Percentiles rank a stretch among this genome's conserved stretches.
phyloP scores from a whole-genome alignment of 495 filamentous ascomycete species.

The Jackrogersella minutella region DNA sequence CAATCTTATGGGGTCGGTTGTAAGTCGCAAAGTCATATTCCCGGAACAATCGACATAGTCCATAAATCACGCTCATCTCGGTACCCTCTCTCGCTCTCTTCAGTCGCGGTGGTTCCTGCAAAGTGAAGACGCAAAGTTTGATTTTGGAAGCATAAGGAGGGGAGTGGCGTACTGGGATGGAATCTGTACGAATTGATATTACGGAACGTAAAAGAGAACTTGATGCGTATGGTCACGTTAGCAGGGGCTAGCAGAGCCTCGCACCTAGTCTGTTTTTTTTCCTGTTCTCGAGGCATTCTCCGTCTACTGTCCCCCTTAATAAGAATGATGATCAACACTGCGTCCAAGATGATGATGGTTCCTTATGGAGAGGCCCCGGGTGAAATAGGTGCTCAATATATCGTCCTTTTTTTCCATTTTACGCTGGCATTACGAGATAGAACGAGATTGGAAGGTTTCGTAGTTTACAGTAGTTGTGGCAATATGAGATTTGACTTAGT shows the following conservation, averaged over 20 bases:
- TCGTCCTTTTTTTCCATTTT: constrained; percentile 25
- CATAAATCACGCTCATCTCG: constrained; percentile 48
- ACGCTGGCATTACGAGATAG: constrained; percentile 39
- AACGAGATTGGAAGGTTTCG: constrained; percentile 41
- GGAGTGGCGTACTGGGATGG: constrained; percentile 56
- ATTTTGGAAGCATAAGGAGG: constrained; percentile 53
- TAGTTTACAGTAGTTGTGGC: constrained; percentile 36
- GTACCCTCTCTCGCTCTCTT: constrained; percentile 43
- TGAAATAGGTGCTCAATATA: constrained; percentile 29
- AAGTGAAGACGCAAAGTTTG: constrained; percentile 50
- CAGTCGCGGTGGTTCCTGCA: constrained; percentile 50
- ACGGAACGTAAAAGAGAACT: constrained; percentile 45
- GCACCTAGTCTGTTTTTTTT: constrained; percentile 32
- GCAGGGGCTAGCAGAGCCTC: constrained; percentile 23
- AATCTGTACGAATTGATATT: constrained; percentile 61
- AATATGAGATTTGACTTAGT: constrained; percentile 26
- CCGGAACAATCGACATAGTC: constrained; percentile 57
- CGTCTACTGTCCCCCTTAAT: constrained; percentile 39
- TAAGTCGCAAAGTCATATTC: constrained; percentile 52
- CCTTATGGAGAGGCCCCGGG: constrained; percentile 16
- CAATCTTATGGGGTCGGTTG: constrained; percentile 57
- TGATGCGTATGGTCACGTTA: constrained; percentile 38
- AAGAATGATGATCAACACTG: constrained; percentile 38
- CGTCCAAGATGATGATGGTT: constrained; percentile 21
- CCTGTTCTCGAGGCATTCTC: constrained; percentile 26